Percentiles rank a stretch among this genome's conserved stretches.
phyloP scores from a whole-genome alignment of 2,329 filamentous ascomycete species.

The Claviceps humidiphila region DNA sequence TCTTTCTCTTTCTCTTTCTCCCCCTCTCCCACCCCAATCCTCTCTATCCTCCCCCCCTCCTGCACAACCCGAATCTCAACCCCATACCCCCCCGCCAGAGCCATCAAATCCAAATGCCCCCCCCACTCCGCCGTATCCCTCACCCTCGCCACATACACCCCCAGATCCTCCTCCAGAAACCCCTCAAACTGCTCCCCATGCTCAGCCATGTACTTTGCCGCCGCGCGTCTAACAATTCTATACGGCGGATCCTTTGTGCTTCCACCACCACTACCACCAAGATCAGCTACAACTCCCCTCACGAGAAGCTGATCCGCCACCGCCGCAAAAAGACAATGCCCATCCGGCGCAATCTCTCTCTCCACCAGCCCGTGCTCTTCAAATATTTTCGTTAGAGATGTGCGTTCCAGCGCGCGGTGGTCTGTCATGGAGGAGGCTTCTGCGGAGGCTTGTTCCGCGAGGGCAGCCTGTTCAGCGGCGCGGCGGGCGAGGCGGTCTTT shows the following conservation, averaged over 20 bases:
- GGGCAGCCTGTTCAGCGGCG: constrained; percentile 68
- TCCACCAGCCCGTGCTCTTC: constrained; percentile 51
- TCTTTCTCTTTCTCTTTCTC: not conserved
- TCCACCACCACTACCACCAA: constrained; percentile 8
- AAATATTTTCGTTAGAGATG: constrained; percentile 57
- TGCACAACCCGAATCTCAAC: constrained; percentile 78
- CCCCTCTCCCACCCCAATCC: constrained; percentile 41
- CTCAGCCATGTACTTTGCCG: constrained; percentile 62
- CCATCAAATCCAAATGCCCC: constrained; percentile 78
- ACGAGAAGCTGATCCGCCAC: constrained; percentile 7
- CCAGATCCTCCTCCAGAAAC: constrained; percentile 73
- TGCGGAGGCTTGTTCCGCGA: constrained; percentile 50
- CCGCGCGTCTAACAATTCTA: constrained; percentile 51
- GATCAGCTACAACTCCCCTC: not conserved
- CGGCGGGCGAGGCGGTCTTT: constrained; percentile 84
- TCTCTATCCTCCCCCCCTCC: constrained; percentile 60
- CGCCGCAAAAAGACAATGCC: constrained; percentile 88
- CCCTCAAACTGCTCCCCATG: constrained; percentile 72
- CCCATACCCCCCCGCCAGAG: constrained; percentile 67
- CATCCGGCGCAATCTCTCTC: constrained; percentile 74
- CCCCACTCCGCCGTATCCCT: constrained; percentile 90
- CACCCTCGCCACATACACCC: constrained; percentile 61
- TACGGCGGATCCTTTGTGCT: constrained; percentile 33
- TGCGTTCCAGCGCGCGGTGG: constrained; percentile 55
- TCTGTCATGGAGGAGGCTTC: constrained; percentile 68